phyloP scores from a whole-genome alignment of 1,284 basidiomycete species.

The Fomes fomentarius region DNA sequence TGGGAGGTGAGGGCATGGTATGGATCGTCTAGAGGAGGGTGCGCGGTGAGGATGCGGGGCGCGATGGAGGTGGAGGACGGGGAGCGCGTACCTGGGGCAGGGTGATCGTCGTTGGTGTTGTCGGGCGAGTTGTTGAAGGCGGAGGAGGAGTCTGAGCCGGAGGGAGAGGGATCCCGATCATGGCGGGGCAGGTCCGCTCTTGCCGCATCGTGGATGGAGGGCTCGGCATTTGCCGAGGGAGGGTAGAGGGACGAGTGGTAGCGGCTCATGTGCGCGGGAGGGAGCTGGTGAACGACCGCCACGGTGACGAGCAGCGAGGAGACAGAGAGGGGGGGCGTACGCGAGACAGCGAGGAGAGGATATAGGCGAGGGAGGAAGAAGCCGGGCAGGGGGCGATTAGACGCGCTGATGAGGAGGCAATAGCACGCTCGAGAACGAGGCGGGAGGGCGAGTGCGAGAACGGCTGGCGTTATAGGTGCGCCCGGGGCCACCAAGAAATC shows the following conservation, averaged over 20 bases:
- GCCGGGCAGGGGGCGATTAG: slow-evolving; percentile 6
- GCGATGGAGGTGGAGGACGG: background rate
- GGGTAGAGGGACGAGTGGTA: slow-evolving; percentile 24
- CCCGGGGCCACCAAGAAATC: background rate
- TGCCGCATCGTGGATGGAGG: slow-evolving; percentile 15
- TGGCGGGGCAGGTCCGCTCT: slow-evolving; percentile 26
- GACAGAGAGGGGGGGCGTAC: background rate
- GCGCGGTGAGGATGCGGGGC: background rate
- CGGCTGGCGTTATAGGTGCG: slow-evolving; percentile 10
- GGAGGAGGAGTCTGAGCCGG: slow-evolving; percentile 28
- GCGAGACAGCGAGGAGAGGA: slow-evolving; percentile 2
- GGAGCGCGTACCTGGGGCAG: slow-evolving; percentile 21
- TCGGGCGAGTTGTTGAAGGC: slow-evolving; percentile 24
- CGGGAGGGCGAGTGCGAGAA: background rate
- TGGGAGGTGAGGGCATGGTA: slow-evolving; percentile 68
- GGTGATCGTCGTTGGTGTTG: slow-evolving; percentile 23
- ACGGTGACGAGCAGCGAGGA: slow-evolving; percentile 1
- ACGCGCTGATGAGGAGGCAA: slow-evolving; percentile 1
- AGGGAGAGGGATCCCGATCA: slow-evolving; percentile 32
- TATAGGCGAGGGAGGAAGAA: background rate
- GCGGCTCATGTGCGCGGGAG: slow-evolving; percentile 28
- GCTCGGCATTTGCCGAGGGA: slow-evolving; percentile 26
- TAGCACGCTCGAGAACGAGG: background rate
- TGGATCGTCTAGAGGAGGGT: slow-evolving; percentile 43
- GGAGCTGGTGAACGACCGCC: slow-evolving; percentile 6